Evolutionary conservation across 805 yeast species (phyloP), one percentile per base, ranked within the genome.

Genomic region (Saccharomycopsis fibuligera): DNA sequence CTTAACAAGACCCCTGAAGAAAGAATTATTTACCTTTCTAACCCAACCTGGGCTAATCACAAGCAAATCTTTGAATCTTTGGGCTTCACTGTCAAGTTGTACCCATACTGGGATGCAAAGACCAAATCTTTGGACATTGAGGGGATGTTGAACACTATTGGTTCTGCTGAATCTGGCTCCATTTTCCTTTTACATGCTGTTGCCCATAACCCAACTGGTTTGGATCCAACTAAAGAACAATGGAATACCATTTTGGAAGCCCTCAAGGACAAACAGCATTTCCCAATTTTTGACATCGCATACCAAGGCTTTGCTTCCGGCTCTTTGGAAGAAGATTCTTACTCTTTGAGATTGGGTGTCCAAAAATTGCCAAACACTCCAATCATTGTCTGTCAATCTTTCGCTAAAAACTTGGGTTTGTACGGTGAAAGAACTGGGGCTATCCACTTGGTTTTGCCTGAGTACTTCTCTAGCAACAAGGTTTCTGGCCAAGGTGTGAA

Each of bases 11-110:
- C 43, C 14, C 29, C 35, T 1, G 40, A 36, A n/a, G 35, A 43
- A 4, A 58, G 69, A 50, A 67, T 38, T 22, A 72, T 90, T 43
- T 88, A 87, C 65, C 62, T 90, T 45, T 85, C 96, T 12, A 69
- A 75, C 51, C 99, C 99, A 56, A 89, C 98, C n/a, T 91, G 99
- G 99, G 96, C 93, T 46, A 93, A 93, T 72, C 99, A 91, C 69
- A 73, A 75, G 63, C 89, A 83, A 63, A 86, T 91, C 57, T 93
- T 90, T 64, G 72, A 76, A 56, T 68, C 76, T 47, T 72, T 78
- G 53, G 96, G 95, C 4, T 72, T 86, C 47, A 68, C 74, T 56
- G 81, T 83, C 35, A 79, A 72, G 33, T 66, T 71, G 16, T 91
- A 93, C 63, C 89, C 96, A 22, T 91, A 93, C 73, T 93, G 96